Conservation (phyloP, 371 early-diverging fungal species). For the Actinomortierella wolfii region DNA sequence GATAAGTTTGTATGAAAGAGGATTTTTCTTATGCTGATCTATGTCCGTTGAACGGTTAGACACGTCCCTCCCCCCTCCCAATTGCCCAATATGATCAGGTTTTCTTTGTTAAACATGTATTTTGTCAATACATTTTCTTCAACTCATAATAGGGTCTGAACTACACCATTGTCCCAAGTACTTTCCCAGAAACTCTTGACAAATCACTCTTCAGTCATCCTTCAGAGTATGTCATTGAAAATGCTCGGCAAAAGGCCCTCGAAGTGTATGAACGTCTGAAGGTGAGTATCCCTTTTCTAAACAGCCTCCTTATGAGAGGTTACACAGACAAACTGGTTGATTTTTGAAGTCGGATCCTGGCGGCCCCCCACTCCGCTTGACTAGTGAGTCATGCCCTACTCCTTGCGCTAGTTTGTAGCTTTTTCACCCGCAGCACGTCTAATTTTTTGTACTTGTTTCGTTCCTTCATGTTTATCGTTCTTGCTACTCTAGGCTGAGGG, state of each 20-base stretch:
- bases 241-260: conserved; percentile 56
- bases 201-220: conserved; percentile 57
- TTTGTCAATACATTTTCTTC: too few species aligned
- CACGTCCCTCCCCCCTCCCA: too few species aligned
- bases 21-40: conserved; percentile 1
- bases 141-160: conserved; percentile 53
- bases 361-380: too few species aligned
- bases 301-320: too few species aligned
- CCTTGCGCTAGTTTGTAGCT: too few species aligned
- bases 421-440: neutral
- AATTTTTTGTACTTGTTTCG: conserved; percentile 9
- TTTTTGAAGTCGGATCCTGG: too few species aligned
- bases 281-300: conserved; percentile 21
- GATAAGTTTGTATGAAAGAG: conserved; percentile 53
- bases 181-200: conserved; percentile 66
- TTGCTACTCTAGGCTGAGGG: conserved; percentile 6
- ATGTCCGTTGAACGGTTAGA: neutral
- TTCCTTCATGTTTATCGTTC: conserved; percentile 1
- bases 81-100: too few species aligned
- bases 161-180: conserved; percentile 68
- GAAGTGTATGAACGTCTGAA: conserved; percentile 57
- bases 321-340: too few species aligned
- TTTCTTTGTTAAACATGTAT: conserved; percentile 3
- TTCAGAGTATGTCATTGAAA: conserved; percentile 60
- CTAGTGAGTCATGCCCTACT: too few species aligned